Percentiles rank a stretch among this genome's conserved stretches.
Evolutionary conservation across 805 yeast species (phyloP).

Genomic region (Babjeviella inositovora): DNA sequence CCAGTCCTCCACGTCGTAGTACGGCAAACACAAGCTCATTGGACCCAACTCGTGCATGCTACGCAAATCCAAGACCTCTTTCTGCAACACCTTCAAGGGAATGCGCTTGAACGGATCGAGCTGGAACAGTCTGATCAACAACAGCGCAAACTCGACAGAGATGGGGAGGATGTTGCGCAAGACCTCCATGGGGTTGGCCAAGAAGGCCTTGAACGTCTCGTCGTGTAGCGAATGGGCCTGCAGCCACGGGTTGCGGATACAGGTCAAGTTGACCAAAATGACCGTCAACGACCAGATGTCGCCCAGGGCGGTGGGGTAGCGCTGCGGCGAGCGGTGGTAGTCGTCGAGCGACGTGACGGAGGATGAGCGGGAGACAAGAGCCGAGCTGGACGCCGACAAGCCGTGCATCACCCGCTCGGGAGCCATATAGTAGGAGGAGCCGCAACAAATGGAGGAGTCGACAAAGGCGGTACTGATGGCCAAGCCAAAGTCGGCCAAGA

Average conservation of each 20-base stretch:
- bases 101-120: too few relatives aligned
- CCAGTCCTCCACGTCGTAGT: too few relatives aligned
- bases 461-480: constrained; percentile 46
- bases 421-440: constrained; percentile 84
- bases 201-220: constrained; percentile 48
- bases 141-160: constrained; percentile 40
- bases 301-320: constrained; percentile 57
- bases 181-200: constrained; percentile 30
- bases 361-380: too few relatives aligned
- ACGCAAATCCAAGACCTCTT: too few relatives aligned
- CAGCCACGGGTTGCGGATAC: constrained; percentile 86
- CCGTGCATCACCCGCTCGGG: constrained; percentile 61
- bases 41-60: too few relatives aligned
- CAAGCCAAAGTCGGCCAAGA: constrained; percentile 80
- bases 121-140: too few relatives aligned
- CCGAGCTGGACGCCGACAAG: too few relatives aligned
- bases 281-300: constrained; percentile 85
- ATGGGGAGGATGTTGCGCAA: constrained; percentile 59
- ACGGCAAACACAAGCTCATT: too few relatives aligned
- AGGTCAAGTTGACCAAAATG: constrained; percentile 62
- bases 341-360: background rate
- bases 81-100: too few relatives aligned
- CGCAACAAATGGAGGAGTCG: constrained; percentile 65
- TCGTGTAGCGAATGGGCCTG: constrained; percentile 51
- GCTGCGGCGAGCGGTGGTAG: constrained; percentile 10